Evolutionary conservation across 495 filamentous ascomycete genomes (phyloP).

Genomic region (Podospora fimiseda): DNA sequence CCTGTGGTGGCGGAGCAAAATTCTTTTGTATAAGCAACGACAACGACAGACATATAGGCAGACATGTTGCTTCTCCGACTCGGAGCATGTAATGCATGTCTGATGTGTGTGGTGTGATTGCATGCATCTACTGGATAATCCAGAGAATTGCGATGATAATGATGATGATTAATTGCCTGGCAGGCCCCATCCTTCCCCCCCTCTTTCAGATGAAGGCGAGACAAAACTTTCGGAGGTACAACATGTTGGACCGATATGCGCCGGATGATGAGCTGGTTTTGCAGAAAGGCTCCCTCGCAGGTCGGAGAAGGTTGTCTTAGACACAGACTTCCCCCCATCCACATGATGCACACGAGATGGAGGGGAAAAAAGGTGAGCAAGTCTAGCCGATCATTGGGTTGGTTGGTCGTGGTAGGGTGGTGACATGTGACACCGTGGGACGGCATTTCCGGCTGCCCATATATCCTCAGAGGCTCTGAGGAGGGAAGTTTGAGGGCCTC

Average conservation of each 20-base stretch:
- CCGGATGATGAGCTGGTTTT: neutral
- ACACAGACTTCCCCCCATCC: too few species aligned
- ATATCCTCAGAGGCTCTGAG: conserved; percentile 31
- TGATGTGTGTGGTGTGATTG: neutral
- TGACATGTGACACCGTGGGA: neutral
- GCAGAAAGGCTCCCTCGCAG: neutral
- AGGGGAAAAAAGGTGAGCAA: neutral
- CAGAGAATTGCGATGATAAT: neutral
- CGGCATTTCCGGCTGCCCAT: neutral
- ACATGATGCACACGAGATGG: too few species aligned
- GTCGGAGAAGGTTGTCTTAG: neutral
- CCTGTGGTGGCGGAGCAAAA: too few species aligned
- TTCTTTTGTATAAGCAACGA: too few species aligned
- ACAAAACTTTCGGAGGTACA: neutral
- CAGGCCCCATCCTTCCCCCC: neutral
- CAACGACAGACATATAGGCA: neutral
- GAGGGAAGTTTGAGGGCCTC: conserved; percentile 59
- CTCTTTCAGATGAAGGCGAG: neutral
- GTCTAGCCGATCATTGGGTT: conserved; percentile 2
- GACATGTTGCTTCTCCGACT: neutral
- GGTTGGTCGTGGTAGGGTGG: neutral
- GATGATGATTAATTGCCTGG: neutral
- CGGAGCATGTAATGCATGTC: neutral
- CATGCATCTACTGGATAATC: neutral
- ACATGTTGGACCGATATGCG: conserved; percentile 1